Percentiles rank a stretch among this genome's conserved stretches.
phyloP scores from a whole-genome alignment of 345 rosid genomes.

The Cardamine occulta region DNA sequence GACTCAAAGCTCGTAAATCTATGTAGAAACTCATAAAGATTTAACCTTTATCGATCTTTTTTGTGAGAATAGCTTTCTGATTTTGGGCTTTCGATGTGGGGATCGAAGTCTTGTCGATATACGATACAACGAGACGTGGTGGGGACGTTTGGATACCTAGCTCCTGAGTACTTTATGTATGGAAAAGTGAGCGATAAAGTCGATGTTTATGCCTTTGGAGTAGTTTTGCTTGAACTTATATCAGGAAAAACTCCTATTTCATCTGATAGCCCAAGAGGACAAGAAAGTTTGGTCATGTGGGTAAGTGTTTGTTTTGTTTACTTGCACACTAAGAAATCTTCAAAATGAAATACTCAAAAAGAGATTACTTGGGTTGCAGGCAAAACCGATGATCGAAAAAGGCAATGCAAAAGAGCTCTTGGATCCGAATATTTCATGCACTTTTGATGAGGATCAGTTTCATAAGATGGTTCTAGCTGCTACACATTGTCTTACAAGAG shows the following conservation, averaged over 20 bases:
- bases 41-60: not conserved
- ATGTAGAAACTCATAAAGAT: not conserved
- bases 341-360: conserved; percentile 3
- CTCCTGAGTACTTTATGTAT: conserved; percentile 96
- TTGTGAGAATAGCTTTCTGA: conserved; percentile 65
- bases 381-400: conserved; percentile 65
- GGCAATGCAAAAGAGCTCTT: conserved; percentile 60
- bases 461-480: conserved; percentile 80
- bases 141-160: conserved; percentile 97
- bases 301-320: conserved; percentile 50
- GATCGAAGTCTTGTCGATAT: conserved; percentile 63
- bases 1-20: not conserved
- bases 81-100: conserved; percentile 93
- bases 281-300: conserved; percentile 94
- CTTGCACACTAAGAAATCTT: conserved; percentile 8
- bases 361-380: conserved; percentile 57
- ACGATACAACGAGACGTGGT: conserved; percentile 67
- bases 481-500: conserved; percentile 62
- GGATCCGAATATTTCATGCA: conserved; percentile 64
- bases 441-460: conserved; percentile 63
- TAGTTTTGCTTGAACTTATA: conserved; percentile 81
- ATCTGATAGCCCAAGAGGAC: conserved; percentile 59
- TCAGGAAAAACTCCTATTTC: conserved; percentile 84
- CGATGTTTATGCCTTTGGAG: conserved; percentile 93
- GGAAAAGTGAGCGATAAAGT: conserved; percentile 92